Percentiles rank a stretch among this genome's conserved stretches.
Evolutionary conservation across 768 basidiomycete genomes (phyloP).

Genomic region (Gloeostereum incarnatum): DNA sequence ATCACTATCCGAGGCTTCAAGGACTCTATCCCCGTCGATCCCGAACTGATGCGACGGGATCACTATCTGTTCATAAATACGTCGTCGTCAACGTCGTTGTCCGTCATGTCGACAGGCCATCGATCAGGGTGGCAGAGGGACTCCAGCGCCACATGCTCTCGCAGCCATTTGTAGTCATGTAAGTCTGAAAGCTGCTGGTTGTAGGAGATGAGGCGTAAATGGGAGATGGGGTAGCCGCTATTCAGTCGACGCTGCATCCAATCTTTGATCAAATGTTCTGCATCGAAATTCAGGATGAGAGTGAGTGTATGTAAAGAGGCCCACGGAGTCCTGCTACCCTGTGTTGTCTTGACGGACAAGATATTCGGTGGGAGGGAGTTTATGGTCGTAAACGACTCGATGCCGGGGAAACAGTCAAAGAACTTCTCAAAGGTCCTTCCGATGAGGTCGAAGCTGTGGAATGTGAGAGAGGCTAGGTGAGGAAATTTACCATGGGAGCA

Average conservation of each 20-base stretch:
- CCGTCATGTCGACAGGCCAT: too few species aligned
- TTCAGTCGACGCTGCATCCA: constrained; percentile 15
- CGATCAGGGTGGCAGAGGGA: too few species aligned
- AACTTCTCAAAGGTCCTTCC: not conserved
- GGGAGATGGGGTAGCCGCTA: constrained; percentile 18
- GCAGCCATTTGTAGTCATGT: constrained; percentile 7
- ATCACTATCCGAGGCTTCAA: too few species aligned
- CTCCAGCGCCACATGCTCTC: constrained; percentile 14
- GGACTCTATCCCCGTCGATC: too few species aligned
- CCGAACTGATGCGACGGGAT: too few species aligned
- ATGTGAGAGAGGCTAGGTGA: constrained; percentile 24
- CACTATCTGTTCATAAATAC: too few species aligned
- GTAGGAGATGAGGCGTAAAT: constrained; percentile 18
- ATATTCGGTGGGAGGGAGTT: not conserved
- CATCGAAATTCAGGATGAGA: constrained; percentile 18
- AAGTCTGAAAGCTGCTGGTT: constrained; percentile 11
- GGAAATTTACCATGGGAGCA: constrained; percentile 15
- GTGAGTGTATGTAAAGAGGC: constrained; percentile 21
- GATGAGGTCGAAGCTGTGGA: constrained; percentile 13
- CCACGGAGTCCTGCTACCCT: too few species aligned
- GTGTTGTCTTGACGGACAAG: not conserved
- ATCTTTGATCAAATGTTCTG: constrained; percentile 15
- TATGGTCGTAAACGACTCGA: not conserved
- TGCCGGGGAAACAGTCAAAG: constrained; percentile 1
- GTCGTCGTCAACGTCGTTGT: too few species aligned